These are phyloP conservation scores for Penicillium mononematosum DNA, from an alignment of 495 filamentous ascomycete genomes.

Conservation along the genomic window DNA sequence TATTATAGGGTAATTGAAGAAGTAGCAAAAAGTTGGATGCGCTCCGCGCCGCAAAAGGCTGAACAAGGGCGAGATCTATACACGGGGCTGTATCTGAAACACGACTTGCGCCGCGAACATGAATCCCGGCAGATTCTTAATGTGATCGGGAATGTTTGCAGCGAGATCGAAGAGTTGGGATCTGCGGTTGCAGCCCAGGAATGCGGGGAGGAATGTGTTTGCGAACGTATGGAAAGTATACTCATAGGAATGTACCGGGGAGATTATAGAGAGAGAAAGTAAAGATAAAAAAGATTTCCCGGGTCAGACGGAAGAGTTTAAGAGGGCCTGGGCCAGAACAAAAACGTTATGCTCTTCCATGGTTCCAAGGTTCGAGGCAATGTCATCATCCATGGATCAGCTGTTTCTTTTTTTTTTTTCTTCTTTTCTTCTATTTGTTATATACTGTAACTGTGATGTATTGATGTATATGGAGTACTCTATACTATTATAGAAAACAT, in stretches of 20 bases:
- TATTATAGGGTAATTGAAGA: neutral
- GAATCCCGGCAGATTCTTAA: constrained; percentile 14
- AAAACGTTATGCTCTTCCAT: neutral
- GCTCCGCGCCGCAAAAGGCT: neutral
- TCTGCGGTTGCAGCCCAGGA: constrained; percentile 19
- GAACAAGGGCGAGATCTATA: constrained; percentile 16
- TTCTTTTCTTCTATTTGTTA: neutral
- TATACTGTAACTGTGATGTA: neutral
- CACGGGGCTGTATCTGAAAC: constrained; percentile 17
- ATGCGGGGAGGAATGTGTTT: constrained; percentile 27
- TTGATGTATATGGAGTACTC: neutral
- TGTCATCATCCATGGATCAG: constrained; percentile 1
- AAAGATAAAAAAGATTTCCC: neutral
- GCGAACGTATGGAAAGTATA: neutral
- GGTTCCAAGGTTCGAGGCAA: constrained; percentile 3
- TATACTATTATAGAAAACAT: neutral
- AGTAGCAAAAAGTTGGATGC: neutral
- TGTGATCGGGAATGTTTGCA: constrained; percentile 21
- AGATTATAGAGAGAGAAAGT: neutral
- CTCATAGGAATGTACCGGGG: neutral
- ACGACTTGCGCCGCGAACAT: constrained; percentile 22
- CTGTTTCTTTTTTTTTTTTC: neutral
- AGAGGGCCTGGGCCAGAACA: constrained; percentile 1
- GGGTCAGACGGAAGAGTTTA: constrained; percentile 3
- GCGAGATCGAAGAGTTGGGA: constrained; percentile 18